Base-by-base conservation (phyloP, 73 alveolate genomes). In the Durusdinium trenchii region DNA sequence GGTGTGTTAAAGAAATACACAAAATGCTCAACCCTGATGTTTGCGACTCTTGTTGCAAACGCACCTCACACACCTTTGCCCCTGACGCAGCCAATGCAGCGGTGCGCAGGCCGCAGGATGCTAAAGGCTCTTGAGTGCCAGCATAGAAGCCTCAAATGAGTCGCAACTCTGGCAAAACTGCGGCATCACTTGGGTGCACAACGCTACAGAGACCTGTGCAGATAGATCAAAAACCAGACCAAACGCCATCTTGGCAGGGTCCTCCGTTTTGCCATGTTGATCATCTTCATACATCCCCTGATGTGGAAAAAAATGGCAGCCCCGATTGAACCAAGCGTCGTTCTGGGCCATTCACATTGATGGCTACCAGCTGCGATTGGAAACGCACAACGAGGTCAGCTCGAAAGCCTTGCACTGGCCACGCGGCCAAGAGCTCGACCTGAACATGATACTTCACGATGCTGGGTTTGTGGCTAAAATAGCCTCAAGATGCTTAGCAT, bases 331-430 rank as follows among this genome's bases (percentile, higher is more conserved):
- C n/a, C 57, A 81, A 61, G 83, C 52, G 23, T 14, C 94, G 78
- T 36, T 84, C 42, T 52, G 48, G 79, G 78, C 94, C 51, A 35
- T 50, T 54, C 73, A 50, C 94, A 50, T 50, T 76, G 42, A 54
- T 38, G 46, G 38, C 76, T 76, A 84, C 20, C 94, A 16, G 36
- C 51, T 62, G 52, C 38, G 86, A 30, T 43, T 54, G 67, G 32
- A 79, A 32, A 26, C 90, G 90, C 9, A 73, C 52, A 1, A 35
- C 86, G 48, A 89, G 51, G 86, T 89, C 96, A 32, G 96, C 54
- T 6, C 96, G 96, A 42, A 89, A 89, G 69, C 96, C 96, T 32
- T 89, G 96, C 84, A 62, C 69, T 62, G 96, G 86, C 96, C 96
- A 89, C 3, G 86, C 85, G 20, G 61, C 96, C 48, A 61, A 86